Evolutionary conservation across 306 rosid genomes (phyloP), one percentile per base, ranked within the genome.

Genomic region (apple (Malus domestica)): DNA sequence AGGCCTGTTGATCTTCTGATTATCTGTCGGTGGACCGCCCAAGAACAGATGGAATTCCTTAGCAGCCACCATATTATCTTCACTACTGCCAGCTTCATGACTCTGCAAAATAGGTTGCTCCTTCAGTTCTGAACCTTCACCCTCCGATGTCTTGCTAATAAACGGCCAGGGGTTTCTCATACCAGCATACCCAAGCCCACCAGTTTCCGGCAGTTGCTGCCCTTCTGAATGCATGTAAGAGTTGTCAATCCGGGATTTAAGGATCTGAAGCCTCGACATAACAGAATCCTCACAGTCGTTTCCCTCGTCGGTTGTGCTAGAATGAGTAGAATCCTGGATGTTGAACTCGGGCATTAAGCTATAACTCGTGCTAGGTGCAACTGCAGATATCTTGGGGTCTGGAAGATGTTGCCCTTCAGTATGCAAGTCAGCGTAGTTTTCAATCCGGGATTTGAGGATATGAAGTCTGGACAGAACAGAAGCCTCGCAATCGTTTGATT

Each of bases 381-480:
- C 14, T 10, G 13, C 79, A 23, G 64, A 15, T 49, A 49, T 10
- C 35, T 66, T n/a, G 57, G 19, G 71, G 15, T 44, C 77, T 15
- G 78, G 73, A 71, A 23, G 65, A 68, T 44, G 57, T 66, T 73
- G 75, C 74, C 80, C 85, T 62, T 76, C 84, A 16, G 77, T 63
- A 74, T 63, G 81, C 32, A 71, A 20, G 62, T 83, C 73, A 23
- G 78, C 55, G 8, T 49, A 61, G 60, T 77, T 68, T 68, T 85
- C 88, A 44, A 12, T 82, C 60, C 90, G 83, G 64, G 85, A 42
- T 78, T 78, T 81, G 29, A 89, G 82, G 85, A 83, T 76, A 70
- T 59, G 77, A 74, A 88, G 80, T 73, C 91, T 77, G 67, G 88
- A 87, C 89, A 83, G 54, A 67, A 87, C 84, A n/a, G 93, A 87